Percentiles rank a stretch among this genome's conserved stretches.
phyloP scores from a whole-genome alignment of 192 early-diverging fungal species.

The Gaertneriomyces sp. region DNA sequence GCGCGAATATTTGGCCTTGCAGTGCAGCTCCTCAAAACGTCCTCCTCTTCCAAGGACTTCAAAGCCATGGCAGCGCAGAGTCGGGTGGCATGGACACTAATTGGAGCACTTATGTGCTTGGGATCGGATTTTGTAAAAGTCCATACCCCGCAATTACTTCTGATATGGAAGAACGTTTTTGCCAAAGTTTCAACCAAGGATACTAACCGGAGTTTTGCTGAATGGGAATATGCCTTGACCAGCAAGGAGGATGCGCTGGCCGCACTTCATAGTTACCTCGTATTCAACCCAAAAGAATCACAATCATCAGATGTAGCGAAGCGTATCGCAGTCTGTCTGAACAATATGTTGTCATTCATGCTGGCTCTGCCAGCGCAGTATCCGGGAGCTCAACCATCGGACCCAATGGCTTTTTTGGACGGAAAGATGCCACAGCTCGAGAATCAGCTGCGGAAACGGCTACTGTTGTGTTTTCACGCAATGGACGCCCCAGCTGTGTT shows the following conservation, averaged over 20 bases:
- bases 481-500: slow-evolving; percentile 53
- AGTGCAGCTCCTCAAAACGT: slow-evolving; percentile 67
- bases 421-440: slow-evolving; percentile 33
- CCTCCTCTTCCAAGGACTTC: slow-evolving; percentile 52
- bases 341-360: slow-evolving; percentile 66
- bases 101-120: slow-evolving; percentile 70
- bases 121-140: slow-evolving; percentile 79
- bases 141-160: slow-evolving; percentile 69
- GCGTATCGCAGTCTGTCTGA: slow-evolving; percentile 67
- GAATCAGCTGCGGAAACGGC: slow-evolving; percentile 56
- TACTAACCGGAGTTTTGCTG: slow-evolving; percentile 53
- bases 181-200: slow-evolving; percentile 73
- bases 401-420: slow-evolving; percentile 25
- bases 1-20: slow-evolving; percentile 76
- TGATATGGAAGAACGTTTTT: slow-evolving; percentile 77
- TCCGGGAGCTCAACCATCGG: slow-evolving; percentile 29
- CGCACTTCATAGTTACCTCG: slow-evolving; percentile 68
- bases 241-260: slow-evolving; percentile 63
- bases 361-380: slow-evolving; percentile 50
- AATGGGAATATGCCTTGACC: slow-evolving; percentile 54
- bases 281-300: slow-evolving; percentile 62
- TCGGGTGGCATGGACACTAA: slow-evolving; percentile 75
- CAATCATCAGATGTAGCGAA: slow-evolving; percentile 74
- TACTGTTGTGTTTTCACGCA: slow-evolving; percentile 68
- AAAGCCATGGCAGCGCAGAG: slow-evolving; percentile 56